Evolutionary conservation across 768 basidiomycete species (phyloP).

Genomic region (Leccinum disarticulatum): DNA sequence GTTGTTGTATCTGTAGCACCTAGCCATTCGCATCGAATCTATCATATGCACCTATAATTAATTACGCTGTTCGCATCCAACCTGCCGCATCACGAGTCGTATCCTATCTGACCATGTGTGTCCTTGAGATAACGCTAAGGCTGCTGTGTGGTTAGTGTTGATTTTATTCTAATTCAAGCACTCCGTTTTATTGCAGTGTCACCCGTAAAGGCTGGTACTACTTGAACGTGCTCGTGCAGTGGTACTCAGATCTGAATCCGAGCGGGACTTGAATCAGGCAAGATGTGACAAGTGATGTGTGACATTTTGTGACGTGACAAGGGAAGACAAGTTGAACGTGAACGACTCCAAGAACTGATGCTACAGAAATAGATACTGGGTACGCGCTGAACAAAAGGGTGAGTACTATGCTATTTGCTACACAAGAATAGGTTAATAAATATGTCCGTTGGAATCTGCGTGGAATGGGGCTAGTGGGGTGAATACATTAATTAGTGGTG

Average conservation of each 20-base stretch:
- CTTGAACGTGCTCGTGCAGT: not conserved
- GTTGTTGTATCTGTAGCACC: conserved; percentile 16
- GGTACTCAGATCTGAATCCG: too few species aligned
- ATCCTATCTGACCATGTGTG: not conserved
- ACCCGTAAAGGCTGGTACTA: not conserved
- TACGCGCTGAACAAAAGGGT: conserved; percentile 15
- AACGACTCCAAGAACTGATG: conserved; percentile 4
- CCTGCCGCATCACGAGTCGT: not conserved
- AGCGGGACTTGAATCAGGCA: not conserved
- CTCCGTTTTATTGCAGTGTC: not conserved
- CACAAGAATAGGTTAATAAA: conserved; percentile 30
- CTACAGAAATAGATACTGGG: conserved; percentile 23
- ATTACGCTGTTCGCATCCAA: not conserved
- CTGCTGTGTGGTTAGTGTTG: not conserved
- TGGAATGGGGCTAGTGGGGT: not conserved
- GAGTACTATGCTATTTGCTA: conserved; percentile 26
- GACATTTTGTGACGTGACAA: not conserved
- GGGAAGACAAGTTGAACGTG: not conserved
- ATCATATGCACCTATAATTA: not conserved
- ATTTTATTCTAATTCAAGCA: not conserved
- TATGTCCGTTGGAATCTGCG: conserved; percentile 8
- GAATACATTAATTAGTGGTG: conserved; percentile 14
- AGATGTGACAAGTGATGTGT: not conserved
- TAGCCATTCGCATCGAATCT: not conserved
- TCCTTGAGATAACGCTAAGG: not conserved